Conservation (phyloP, 495 filamentous ascomycete genomes). For the Penicillium salamii region DNA sequence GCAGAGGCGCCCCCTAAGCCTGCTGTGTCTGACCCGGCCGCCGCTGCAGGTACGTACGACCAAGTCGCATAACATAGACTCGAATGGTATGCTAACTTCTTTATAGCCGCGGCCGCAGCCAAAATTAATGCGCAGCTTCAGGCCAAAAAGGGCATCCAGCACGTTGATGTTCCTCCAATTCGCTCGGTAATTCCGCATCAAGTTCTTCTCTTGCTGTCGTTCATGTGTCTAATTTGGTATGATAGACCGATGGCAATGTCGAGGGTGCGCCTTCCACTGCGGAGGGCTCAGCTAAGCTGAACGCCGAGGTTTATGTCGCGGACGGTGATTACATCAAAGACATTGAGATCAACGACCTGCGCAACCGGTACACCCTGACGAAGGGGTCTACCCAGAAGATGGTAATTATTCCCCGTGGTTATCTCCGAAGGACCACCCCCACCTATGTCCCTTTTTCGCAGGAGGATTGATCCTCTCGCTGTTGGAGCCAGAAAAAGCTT, state of each 20-base stretch:
- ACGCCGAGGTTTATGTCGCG: constrained; percentile 85
- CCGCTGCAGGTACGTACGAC: constrained; percentile 68
- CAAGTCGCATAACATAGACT: not conserved
- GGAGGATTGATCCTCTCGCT: too few species aligned
- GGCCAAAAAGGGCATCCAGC: constrained; percentile 89
- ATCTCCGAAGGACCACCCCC: constrained; percentile 72
- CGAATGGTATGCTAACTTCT: constrained; percentile 18
- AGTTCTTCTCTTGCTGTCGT: not conserved
- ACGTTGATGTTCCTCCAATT: constrained; percentile 91
- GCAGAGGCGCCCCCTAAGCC: constrained; percentile 35
- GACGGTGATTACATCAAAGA: constrained; percentile 98
- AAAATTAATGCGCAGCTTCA: constrained; percentile 91
- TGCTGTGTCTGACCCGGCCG: constrained; percentile 67
- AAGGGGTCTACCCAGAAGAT: constrained; percentile 98
- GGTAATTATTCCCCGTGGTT: constrained; percentile 83
- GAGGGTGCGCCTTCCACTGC: constrained; percentile 39
- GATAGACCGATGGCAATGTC: constrained; percentile 50
- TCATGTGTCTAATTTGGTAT: constrained; percentile 5
- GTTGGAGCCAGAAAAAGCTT: constrained; percentile 75
- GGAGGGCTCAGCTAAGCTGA: constrained; percentile 58
- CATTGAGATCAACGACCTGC: constrained; percentile 96
- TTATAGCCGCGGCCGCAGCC: constrained; percentile 81
- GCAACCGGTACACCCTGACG: constrained; percentile 95
- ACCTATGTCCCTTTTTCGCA: too few species aligned
- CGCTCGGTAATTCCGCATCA: constrained; percentile 48